Evolutionary conservation across 441 rosid genomes (phyloP).

Genomic region (Viola pubescens): DNA sequence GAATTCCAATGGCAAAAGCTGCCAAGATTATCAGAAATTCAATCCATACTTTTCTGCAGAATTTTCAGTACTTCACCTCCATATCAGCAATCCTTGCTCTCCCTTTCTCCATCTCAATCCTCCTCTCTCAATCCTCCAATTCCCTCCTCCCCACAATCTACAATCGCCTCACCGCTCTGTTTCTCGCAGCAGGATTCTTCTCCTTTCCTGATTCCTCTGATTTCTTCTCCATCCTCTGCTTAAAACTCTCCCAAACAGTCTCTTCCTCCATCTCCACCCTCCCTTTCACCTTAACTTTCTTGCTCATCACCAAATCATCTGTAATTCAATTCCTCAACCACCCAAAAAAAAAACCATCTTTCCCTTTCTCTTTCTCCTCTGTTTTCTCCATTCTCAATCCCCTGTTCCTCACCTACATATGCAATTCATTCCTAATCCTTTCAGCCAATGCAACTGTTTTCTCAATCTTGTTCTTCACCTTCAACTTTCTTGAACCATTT

Average conservation of each 20-base stretch:
- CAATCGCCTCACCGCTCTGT: slow-evolving; percentile 36
- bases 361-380: slow-evolving; percentile 27
- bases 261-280: slow-evolving; percentile 39
- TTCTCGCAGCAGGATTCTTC: slow-evolving; percentile 54
- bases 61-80: slow-evolving; percentile 52
- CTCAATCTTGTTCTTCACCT: slow-evolving; percentile 45
- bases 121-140: slow-evolving; percentile 45
- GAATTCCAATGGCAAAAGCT: slow-evolving; percentile 39
- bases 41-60: slow-evolving; percentile 38
- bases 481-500: slow-evolving; percentile 34
- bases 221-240: slow-evolving; percentile 49
- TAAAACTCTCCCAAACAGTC: slow-evolving; percentile 72
- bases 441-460: slow-evolving; percentile 73
- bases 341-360: slow-evolving; percentile 15
- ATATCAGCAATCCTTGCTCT: slow-evolving; percentile 42
- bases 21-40: slow-evolving; percentile 60
- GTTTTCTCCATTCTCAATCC: slow-evolving; percentile 35
- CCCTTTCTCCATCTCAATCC: slow-evolving; percentile 54
- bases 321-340: slow-evolving; percentile 32
- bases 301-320: slow-evolving; percentile 62
- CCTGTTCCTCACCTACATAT: slow-evolving; percentile 45
- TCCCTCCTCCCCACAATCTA: slow-evolving; percentile 30
- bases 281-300: slow-evolving; percentile 66
- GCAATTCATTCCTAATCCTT: slow-evolving; percentile 46
- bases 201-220: slow-evolving; percentile 34